These are phyloP conservation scores for Alternaria gaisen DNA, from an alignment of 2,329 filamentous ascomycete genomes.

Conservation along the genomic window DNA sequence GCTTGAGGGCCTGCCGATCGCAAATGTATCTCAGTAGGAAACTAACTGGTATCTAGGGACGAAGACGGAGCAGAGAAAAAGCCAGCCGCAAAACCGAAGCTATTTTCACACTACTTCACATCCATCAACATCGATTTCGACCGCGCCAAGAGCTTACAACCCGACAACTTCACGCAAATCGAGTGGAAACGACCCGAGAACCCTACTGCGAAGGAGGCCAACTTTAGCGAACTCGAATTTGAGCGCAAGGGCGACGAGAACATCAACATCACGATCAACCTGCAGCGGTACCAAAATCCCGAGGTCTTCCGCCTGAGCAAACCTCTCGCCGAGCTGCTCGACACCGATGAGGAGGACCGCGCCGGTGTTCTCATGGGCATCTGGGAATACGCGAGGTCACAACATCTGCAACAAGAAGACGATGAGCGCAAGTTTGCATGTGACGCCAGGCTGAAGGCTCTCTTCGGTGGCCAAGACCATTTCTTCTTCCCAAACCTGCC, in stretches of 20 bases:
- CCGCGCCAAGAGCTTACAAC: slow-evolving; percentile 69
- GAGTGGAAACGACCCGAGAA: slow-evolving; percentile 87
- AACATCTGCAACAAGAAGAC: slow-evolving; percentile 90
- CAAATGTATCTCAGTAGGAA: neutral
- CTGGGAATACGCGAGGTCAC: slow-evolving; percentile 92
- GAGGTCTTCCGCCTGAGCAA: slow-evolving; percentile 84
- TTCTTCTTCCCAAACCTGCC: slow-evolving; percentile 88
- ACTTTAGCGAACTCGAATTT: slow-evolving; percentile 92
- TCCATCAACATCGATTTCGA: slow-evolving; percentile 73
- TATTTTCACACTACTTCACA: slow-evolving; percentile 81
- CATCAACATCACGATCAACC: slow-evolving; percentile 86
- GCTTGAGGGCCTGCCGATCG: neutral
- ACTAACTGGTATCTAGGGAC: slow-evolving; percentile 50
- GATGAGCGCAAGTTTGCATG: slow-evolving; percentile 93
- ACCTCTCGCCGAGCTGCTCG: slow-evolving; percentile 82
- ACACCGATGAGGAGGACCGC: slow-evolving; percentile 85
- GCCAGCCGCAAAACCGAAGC: slow-evolving; percentile 57
- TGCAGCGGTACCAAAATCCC: slow-evolving; percentile 83
- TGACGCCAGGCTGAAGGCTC: slow-evolving; percentile 80
- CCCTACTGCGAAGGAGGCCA: slow-evolving; percentile 70
- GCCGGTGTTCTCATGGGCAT: slow-evolving; percentile 89
- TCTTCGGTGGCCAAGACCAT: slow-evolving; percentile 74
- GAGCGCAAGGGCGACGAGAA: slow-evolving; percentile 93
- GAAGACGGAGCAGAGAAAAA: slow-evolving; percentile 59
- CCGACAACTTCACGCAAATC: slow-evolving; percentile 68